A percentile compares a stretch with the other conserved stretches of the same genome.
Conservation (phyloP, 768 basidiomycete species). For the Kwoniella sp. region DNA sequence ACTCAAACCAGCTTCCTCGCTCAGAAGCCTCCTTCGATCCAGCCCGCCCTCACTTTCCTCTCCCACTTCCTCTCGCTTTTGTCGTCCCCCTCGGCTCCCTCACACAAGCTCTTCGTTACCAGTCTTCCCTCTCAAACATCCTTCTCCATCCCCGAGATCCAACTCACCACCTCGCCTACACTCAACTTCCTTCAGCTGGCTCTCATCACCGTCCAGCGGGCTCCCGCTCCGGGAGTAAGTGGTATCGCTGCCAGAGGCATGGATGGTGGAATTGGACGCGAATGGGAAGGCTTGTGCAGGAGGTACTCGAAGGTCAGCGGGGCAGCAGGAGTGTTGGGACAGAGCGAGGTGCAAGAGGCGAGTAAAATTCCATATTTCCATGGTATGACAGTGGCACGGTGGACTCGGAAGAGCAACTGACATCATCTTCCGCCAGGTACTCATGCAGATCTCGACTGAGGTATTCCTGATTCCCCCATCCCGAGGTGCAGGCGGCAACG, state of each 20-base stretch:
- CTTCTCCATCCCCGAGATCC: conserved; percentile 56
- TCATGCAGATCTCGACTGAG: conserved; percentile 50
- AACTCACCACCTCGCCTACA: conserved; percentile 67
- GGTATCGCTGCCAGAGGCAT: conserved; percentile 70
- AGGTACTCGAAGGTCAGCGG: conserved; percentile 73
- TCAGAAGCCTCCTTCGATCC: conserved; percentile 78
- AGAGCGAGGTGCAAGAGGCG: conserved; percentile 42
- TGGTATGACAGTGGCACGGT: not conserved
- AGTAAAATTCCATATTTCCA: conserved; percentile 15
- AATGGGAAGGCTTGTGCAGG: conserved; percentile 76
- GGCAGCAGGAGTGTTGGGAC: conserved; percentile 57
- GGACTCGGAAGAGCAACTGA: not conserved
- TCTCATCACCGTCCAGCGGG: conserved; percentile 77
- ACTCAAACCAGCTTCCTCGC: conserved; percentile 54
- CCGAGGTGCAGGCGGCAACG: conserved; percentile 58
- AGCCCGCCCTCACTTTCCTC: conserved; percentile 91
- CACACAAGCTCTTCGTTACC: conserved; percentile 52
- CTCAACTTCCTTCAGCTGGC: conserved; percentile 90
- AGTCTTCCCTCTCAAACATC: conserved; percentile 25
- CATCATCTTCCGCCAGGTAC: conserved; percentile 8
- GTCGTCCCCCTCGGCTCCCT: conserved; percentile 46
- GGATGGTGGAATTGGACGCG: conserved; percentile 57
- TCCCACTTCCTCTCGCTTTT: conserved; percentile 68
- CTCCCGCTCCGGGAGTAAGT: conserved; percentile 55
- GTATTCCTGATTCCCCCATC: conserved; percentile 87